Percentiles rank a stretch among this genome's conserved stretches.
Conservation (phyloP, 1,139 yeast species). For the Yueomyces sp. region DNA sequence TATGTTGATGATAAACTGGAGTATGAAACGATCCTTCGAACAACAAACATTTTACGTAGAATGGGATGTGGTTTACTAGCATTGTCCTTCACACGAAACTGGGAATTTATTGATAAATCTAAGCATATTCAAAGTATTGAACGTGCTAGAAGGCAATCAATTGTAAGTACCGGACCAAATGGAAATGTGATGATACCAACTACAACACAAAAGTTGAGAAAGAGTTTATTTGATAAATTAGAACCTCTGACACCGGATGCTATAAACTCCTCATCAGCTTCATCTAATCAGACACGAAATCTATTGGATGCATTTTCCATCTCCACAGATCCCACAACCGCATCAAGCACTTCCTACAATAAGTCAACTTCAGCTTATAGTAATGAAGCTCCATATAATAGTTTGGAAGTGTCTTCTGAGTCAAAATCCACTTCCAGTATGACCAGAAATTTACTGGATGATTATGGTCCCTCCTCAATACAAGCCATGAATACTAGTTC, state of each 20-base stretch:
- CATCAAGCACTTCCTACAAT: not conserved
- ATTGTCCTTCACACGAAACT: slow-evolving; percentile 45
- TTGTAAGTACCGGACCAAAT: slow-evolving; percentile 5
- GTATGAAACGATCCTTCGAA: slow-evolving; percentile 46
- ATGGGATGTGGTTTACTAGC: slow-evolving; percentile 90
- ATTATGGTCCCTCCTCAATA: too few relatives aligned
- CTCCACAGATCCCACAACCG: not conserved
- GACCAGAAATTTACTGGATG: too few relatives aligned
- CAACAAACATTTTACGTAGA: slow-evolving; percentile 55
- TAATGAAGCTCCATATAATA: too few relatives aligned
- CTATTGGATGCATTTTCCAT: slow-evolving; percentile 5
- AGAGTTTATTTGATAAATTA: slow-evolving; percentile 20
- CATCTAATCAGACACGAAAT: slow-evolving; percentile 1
- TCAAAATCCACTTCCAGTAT: too few relatives aligned
- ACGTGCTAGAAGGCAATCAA: not conserved
- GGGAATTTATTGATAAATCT: slow-evolving; percentile 43
- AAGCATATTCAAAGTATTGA: slow-evolving; percentile 2
- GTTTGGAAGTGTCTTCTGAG: too few relatives aligned
- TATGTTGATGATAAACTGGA: slow-evolving; percentile 40
- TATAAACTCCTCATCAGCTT: not conserved
- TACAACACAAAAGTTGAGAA: slow-evolving; percentile 12
- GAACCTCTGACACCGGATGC: slow-evolving; percentile 1
- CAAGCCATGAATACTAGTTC: too few relatives aligned
- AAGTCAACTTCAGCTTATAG: too few relatives aligned
- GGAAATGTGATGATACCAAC: slow-evolving; percentile 10